These are phyloP conservation scores for Eucalyptus cladocalyx DNA, from an alignment of 345 rosid genomes.

Conservation along the genomic window DNA sequence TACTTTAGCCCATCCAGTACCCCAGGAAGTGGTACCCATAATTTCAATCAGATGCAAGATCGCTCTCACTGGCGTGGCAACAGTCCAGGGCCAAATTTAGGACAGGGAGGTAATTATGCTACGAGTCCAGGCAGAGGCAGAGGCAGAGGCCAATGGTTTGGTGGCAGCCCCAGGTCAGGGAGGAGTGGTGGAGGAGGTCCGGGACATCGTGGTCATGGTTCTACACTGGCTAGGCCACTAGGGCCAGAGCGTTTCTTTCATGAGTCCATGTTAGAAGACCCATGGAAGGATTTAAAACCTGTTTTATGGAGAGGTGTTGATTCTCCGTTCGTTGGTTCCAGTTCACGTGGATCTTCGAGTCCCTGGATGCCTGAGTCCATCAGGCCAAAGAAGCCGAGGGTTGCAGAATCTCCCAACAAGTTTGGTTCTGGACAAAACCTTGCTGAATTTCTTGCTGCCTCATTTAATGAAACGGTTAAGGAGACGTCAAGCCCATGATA, in stretches of 20 bases:
- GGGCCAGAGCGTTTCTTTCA: conserved; percentile 38
- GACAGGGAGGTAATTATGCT: conserved; percentile 16
- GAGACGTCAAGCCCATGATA: conserved; percentile 7
- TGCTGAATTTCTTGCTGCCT: conserved; percentile 80
- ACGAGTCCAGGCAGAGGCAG: conserved; percentile 33
- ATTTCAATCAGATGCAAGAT: conserved; percentile 20
- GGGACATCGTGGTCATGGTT: conserved; percentile 9
- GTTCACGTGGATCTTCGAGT: conserved; percentile 12
- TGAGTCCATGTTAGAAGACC: conserved; percentile 75
- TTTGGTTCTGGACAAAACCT: conserved; percentile 45
- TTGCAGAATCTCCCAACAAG: conserved; percentile 27
- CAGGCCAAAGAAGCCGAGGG: conserved; percentile 25
- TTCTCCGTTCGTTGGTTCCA: conserved; percentile 3
- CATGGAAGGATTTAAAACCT: conserved; percentile 62
- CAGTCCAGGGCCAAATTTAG: conserved; percentile 2
- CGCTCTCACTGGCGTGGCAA: conserved; percentile 21
- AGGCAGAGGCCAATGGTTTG: conserved; percentile 15
- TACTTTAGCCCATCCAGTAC: conserved; percentile 12
- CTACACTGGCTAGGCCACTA: not conserved
- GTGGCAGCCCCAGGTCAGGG: conserved; percentile 18
- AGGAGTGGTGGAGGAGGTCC: conserved; percentile 33
- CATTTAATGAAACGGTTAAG: conserved; percentile 44
- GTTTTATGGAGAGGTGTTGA: conserved; percentile 37
- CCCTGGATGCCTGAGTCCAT: conserved; percentile 65
- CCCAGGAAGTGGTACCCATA: not conserved